A percentile compares a stretch with the other conserved stretches of the same genome.
Evolutionary conservation across 2,329 filamentous ascomycete genomes (phyloP).

Genomic region (Waltergamsia citrina): DNA sequence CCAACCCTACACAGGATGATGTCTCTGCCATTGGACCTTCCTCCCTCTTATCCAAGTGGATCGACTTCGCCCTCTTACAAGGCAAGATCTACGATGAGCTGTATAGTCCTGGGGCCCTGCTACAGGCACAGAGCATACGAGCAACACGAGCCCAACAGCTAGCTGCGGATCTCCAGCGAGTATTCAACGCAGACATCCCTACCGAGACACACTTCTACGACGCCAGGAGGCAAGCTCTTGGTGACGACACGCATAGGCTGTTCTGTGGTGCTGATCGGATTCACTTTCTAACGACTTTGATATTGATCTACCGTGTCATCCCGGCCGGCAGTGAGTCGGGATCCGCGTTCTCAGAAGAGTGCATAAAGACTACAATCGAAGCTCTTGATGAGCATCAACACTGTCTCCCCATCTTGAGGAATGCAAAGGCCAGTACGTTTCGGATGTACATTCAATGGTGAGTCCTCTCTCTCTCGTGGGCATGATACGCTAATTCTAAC

Average conservation of each 20-base stretch:
- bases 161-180: conserved; percentile 7
- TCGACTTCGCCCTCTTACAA: conserved; percentile 9
- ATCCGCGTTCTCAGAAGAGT: conserved; percentile 11
- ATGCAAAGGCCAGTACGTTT: conserved; percentile 3
- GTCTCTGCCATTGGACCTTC: conserved; percentile 2
- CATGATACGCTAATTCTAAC: too few relatives aligned
- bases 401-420: conserved; percentile 7
- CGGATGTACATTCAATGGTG: conserved; percentile 9
- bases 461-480: neutral
- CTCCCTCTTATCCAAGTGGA: conserved; percentile 7
- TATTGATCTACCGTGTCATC: conserved; percentile 15
- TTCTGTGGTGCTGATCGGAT: conserved; percentile 9
- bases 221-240: neutral
- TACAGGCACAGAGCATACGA: conserved; percentile 9
- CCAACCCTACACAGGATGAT: neutral
- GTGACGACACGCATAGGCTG: conserved; percentile 2
- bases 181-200: neutral
- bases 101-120: conserved; percentile 14
- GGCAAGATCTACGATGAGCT: conserved; percentile 16
- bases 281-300: conserved; percentile 11
- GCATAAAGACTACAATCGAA: conserved; percentile 11
- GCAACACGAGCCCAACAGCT: conserved; percentile 8
- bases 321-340: conserved; percentile 7
- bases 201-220: neutral
- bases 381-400: conserved; percentile 10